Evolutionary conservation across 2,329 filamentous ascomycete genomes (phyloP).

Genomic region (Coniella vitis): DNA sequence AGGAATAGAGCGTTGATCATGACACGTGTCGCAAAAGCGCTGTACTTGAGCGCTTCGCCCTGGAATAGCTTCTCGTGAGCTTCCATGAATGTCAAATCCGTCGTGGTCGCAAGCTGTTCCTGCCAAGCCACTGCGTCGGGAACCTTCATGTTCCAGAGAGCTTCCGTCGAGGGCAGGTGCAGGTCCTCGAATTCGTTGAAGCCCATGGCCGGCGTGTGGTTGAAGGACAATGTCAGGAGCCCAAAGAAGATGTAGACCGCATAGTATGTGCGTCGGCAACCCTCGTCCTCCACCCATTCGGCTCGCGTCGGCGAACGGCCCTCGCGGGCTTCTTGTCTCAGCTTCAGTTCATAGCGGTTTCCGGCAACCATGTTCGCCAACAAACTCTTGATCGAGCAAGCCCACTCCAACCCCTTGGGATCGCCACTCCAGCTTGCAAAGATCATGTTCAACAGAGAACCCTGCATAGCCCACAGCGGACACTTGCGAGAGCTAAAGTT

Average conservation of each 20-base stretch:
- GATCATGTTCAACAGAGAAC: slow-evolving; percentile 94
- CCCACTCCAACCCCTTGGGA: slow-evolving; percentile 95
- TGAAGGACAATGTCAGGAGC: slow-evolving; percentile 88
- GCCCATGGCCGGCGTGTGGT: slow-evolving; percentile 94
- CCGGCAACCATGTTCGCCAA: slow-evolving; percentile 98
- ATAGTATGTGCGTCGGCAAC: slow-evolving; percentile 93
- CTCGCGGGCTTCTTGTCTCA: slow-evolving; percentile 82
- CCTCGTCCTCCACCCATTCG: slow-evolving; percentile 96
- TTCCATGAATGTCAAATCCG: slow-evolving; percentile 80
- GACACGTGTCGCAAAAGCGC: slow-evolving; percentile 90
- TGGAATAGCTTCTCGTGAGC: slow-evolving; percentile 95
- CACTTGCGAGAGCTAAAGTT: slow-evolving; percentile 98
- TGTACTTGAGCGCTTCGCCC: slow-evolving; percentile 84
- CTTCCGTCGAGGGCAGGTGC: slow-evolving; percentile 87
- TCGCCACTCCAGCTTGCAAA: slow-evolving; percentile 99
- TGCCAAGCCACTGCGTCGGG: slow-evolving; percentile 77
- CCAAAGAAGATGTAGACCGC: slow-evolving; percentile 99
- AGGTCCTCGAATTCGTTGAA: slow-evolving; percentile 97
- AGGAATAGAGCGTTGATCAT: slow-evolving; percentile 99
- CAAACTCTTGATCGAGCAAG: slow-evolving; percentile 96
- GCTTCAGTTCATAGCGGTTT: slow-evolving; percentile 91
- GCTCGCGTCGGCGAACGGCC: slow-evolving; percentile 67
- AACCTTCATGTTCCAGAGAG: slow-evolving; percentile 82
- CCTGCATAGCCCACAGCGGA: slow-evolving; percentile 97
- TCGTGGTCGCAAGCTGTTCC: slow-evolving; percentile 65